phyloP scores from a whole-genome alignment of 2,329 filamentous ascomycete species.

The Fusarium heterosporum region DNA sequence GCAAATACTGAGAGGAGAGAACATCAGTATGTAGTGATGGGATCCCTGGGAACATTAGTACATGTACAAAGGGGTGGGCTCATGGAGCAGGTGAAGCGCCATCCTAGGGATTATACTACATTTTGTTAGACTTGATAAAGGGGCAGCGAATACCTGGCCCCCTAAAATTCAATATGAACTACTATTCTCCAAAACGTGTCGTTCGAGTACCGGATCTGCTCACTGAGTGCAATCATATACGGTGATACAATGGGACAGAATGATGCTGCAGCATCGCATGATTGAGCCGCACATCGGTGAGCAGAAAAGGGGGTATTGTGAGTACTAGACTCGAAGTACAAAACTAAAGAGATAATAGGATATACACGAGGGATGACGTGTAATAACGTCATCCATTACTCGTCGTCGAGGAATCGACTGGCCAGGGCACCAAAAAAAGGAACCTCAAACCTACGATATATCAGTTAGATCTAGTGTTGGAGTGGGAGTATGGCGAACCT shows the following conservation, averaged over 20 bases:
- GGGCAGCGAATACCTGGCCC: neutral
- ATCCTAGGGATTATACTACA: neutral
- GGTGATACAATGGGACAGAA: neutral
- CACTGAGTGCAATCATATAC: neutral
- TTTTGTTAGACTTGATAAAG: neutral
- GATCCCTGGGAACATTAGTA: neutral
- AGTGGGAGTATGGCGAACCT: slow-evolving; percentile 57
- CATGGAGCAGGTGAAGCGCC: neutral
- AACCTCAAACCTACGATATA: slow-evolving; percentile 76
- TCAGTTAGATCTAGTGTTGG: slow-evolving; percentile 1
- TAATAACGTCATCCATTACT: slow-evolving; percentile 55
- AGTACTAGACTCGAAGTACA: slow-evolving; percentile 6
- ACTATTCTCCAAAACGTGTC: neutral
- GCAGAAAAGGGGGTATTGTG: slow-evolving; percentile 32
- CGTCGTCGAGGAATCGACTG: slow-evolving; percentile 90
- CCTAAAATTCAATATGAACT: neutral
- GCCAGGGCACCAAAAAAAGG: slow-evolving; percentile 88
- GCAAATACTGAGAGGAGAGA: slow-evolving; percentile 52
- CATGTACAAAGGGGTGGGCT: neutral
- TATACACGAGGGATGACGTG: neutral
- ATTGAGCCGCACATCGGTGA: slow-evolving; percentile 2
- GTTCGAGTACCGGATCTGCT: neutral
- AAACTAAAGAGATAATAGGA: neutral
- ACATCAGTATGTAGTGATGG: neutral
- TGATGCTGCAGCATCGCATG: neutral